phyloP scores from a whole-genome alignment of 1,284 basidiomycete genomes.

The Mycena sp. region DNA sequence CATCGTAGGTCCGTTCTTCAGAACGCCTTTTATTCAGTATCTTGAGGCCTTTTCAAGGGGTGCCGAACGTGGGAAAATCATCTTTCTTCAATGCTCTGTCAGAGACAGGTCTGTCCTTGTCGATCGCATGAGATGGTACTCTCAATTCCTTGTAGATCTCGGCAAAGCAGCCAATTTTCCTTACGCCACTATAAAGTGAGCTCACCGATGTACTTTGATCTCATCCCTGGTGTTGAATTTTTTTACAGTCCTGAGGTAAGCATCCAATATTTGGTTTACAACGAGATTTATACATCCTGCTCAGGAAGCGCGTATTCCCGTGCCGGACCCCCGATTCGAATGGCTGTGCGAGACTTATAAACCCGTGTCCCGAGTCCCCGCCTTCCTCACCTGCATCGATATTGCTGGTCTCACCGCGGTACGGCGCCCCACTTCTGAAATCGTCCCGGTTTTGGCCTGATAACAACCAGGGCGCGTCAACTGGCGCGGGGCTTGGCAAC shows the following conservation, averaged over 20 bases:
- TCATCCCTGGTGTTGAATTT: conserved; percentile 11
- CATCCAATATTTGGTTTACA: not conserved
- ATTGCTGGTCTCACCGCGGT: conserved; percentile 98
- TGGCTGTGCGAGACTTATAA: conserved; percentile 96
- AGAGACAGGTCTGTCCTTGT: conserved; percentile 70
- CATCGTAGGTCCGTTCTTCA: conserved; percentile 86
- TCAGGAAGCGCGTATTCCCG: conserved; percentile 91
- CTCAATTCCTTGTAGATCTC: conserved; percentile 66
- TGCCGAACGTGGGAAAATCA: conserved; percentile 95
- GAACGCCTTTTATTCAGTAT: conserved; percentile 3
- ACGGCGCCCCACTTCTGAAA: conserved; percentile 39
- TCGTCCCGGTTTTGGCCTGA: conserved; percentile 14
- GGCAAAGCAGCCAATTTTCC: conserved; percentile 99
- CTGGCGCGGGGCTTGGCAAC: conserved; percentile 98
- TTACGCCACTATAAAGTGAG: conserved; percentile 85
- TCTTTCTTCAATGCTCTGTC: conserved; percentile 97
- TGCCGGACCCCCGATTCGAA: conserved; percentile 95
- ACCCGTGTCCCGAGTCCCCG: conserved; percentile 88
- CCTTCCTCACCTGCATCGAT: conserved; percentile 98
- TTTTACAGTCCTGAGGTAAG: conserved; percentile 28
- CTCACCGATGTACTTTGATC: conserved; percentile 19
- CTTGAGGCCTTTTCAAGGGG: conserved; percentile 56
- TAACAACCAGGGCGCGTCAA: conserved; percentile 84
- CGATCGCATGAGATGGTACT: conserved; percentile 7
- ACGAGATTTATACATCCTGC: conserved; percentile 7